Evolutionary conservation across 2,329 filamentous ascomycete species (phyloP), one percentile per base, ranked within the genome.

Genomic region (Exophiala dermatitidis): DNA sequence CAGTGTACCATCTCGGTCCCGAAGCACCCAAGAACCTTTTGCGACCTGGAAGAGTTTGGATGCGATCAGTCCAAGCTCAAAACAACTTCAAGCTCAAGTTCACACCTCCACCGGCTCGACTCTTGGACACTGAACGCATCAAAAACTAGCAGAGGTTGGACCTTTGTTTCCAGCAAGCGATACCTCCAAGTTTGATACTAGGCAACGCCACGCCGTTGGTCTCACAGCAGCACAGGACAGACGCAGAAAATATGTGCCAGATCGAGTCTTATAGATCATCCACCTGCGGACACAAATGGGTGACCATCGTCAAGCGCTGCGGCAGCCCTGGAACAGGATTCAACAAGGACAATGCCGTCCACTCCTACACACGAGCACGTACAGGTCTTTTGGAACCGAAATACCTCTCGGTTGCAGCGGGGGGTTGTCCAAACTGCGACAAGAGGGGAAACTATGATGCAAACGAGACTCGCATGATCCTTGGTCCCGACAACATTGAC

Each of bases 201-300:
- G 33, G 6, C 10, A 10, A 34, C 33, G 33, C 33, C n/a, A n/a
- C n/a, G n/a, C 33, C 5, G 1, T 34, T 1, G 33, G 10, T 26
- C 1, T 26, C 38, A 41, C 38, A 19, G 4, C 4, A 6, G 19
- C 31, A 42, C 42, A 43, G 10, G 48, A 30, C 12, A 28, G 32
- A 41, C 37, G 42, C 36, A 9, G 19, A 19, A 19, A 55, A 49
- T 6, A 79, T 79, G 77, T 80, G 77, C 63, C 65, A 66, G 30
- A 72, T 71, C 32, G 68, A 68, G 10, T 67, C 70, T 46, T 75
- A 71, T 66, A 69, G 71, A 60, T 76, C 74, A 0, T 64, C 66
- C 4, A 68, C 66, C 46, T 79, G 77, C 63, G 62, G 64, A 5
- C 76, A 78, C 57, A 66, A 70, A 30, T 80, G 76, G 75, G 64